These are phyloP conservation scores for Rhizophagus sp. DNA, from an alignment of 192 early-diverging fungal genomes.

Conservation along the genomic window DNA sequence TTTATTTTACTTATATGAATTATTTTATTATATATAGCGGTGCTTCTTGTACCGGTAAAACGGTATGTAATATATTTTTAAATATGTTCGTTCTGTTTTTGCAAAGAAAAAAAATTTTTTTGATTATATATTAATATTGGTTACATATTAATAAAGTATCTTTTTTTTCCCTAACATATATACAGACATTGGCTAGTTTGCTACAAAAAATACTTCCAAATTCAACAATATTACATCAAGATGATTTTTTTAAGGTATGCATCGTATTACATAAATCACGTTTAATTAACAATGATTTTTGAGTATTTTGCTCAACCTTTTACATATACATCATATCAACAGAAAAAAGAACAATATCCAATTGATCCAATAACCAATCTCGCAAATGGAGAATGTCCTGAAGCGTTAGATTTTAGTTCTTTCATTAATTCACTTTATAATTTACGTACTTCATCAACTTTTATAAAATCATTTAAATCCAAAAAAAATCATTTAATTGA, in stretches of 20 bases:
- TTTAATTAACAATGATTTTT: too few relatives aligned
- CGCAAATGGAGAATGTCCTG: slow-evolving; percentile 80
- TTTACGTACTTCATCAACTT: slow-evolving; percentile 35
- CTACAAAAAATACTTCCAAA: slow-evolving; percentile 60
- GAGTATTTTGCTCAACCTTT: too few relatives aligned
- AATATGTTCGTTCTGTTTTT: too few relatives aligned
- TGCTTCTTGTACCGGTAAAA: slow-evolving; percentile 73
- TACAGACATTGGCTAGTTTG: slow-evolving; percentile 57
- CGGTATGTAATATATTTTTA: slow-evolving; percentile 40
- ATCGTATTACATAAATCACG: neutral
- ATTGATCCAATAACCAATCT: slow-evolving; percentile 54
- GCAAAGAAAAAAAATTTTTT: too few relatives aligned
- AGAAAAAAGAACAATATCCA: slow-evolving; percentile 62
- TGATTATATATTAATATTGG: neutral
- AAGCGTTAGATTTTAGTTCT: slow-evolving; percentile 54
- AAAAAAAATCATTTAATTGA: slow-evolving; percentile 36
- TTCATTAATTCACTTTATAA: slow-evolving; percentile 39
- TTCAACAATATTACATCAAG: slow-evolving; percentile 68
- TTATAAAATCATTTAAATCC: slow-evolving; percentile 40
- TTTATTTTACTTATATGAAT: too few relatives aligned
- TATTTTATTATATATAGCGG: slow-evolving; percentile 41
- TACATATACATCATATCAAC: too few relatives aligned
- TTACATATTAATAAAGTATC: neutral
- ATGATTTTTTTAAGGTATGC: slow-evolving; percentile 66
- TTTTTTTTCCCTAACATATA: neutral